These are phyloP conservation scores for Volvox carteri DNA, from an alignment of 163 green algal genomes.

Conservation along the genomic window DNA sequence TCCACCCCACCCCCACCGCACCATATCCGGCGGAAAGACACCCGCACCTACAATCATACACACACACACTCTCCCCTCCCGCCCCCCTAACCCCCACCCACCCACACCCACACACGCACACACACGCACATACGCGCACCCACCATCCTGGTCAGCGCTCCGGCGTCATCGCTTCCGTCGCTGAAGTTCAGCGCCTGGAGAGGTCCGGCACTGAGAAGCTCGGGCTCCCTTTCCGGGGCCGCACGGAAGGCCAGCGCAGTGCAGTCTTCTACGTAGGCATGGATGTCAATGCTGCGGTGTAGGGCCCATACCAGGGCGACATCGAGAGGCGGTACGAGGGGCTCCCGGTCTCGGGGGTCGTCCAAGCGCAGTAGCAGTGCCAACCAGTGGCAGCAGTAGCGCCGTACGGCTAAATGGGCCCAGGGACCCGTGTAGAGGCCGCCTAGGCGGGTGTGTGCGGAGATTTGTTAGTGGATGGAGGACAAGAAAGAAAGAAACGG, in stretches of 20 bases:
- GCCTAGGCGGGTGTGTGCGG: neutral
- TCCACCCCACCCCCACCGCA: too few species aligned
- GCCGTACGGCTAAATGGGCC: neutral
- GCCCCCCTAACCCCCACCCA: too few species aligned
- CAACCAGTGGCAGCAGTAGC: neutral
- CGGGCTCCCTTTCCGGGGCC: neutral
- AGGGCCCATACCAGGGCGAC: slow-evolving; percentile 39
- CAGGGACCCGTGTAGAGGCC: slow-evolving; percentile 3
- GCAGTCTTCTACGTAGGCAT: slow-evolving; percentile 33
- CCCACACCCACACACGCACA: too few species aligned
- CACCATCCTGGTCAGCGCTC: neutral
- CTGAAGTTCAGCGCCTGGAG: slow-evolving; percentile 25
- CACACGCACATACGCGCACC: too few species aligned
- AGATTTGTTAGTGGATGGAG: neutral
- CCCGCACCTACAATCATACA: too few species aligned
- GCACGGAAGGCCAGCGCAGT: neutral
- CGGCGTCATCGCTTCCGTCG: slow-evolving; percentile 10
- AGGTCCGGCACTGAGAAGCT: slow-evolving; percentile 20
- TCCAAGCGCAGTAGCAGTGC: neutral
- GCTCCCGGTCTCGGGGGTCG: neutral
- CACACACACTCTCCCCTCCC: too few species aligned
- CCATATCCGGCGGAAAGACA: too few species aligned
- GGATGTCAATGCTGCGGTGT: slow-evolving; percentile 1
- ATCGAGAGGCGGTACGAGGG: neutral
- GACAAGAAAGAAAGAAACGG: neutral